Evolutionary conservation across 169 alveolate species (phyloP).

Genomic region (Cryptosporidium tyzzeri): DNA sequence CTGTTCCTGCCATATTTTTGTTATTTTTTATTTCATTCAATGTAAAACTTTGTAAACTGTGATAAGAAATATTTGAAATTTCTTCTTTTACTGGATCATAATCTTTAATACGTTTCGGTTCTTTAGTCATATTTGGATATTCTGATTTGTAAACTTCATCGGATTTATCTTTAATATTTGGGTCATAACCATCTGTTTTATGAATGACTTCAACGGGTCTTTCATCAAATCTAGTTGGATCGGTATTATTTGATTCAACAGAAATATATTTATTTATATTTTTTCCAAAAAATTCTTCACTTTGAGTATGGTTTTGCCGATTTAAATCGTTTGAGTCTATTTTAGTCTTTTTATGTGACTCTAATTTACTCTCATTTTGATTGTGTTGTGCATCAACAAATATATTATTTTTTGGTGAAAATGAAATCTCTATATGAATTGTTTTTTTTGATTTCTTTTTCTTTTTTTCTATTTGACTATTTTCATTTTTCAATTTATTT

Average conservation of each 20-base stretch:
- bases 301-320: neutral
- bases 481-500: conserved; percentile 7
- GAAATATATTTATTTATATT: neutral
- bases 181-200: neutral
- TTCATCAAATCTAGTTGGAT: neutral
- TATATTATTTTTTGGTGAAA: conserved; percentile 68
- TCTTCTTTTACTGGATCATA: neutral
- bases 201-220: neutral
- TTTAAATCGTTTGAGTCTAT: neutral
- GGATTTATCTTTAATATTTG: neutral
- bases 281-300: neutral
- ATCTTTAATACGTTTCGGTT: too few species aligned
- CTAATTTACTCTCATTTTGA: neutral
- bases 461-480: neutral
- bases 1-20: neutral
- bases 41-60: neutral
- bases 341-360: neutral
- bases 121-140: neutral
- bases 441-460: conserved; percentile 47
- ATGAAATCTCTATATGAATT: conserved; percentile 62
- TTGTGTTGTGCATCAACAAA: conserved; percentile 29
- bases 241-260: neutral
- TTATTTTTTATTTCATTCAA: neutral
- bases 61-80: neutral
- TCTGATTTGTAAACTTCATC: neutral